These are phyloP conservation scores for Microbotryomycetes sp. DNA, from an alignment of 1,284 basidiomycete species.

Conservation along the genomic window DNA sequence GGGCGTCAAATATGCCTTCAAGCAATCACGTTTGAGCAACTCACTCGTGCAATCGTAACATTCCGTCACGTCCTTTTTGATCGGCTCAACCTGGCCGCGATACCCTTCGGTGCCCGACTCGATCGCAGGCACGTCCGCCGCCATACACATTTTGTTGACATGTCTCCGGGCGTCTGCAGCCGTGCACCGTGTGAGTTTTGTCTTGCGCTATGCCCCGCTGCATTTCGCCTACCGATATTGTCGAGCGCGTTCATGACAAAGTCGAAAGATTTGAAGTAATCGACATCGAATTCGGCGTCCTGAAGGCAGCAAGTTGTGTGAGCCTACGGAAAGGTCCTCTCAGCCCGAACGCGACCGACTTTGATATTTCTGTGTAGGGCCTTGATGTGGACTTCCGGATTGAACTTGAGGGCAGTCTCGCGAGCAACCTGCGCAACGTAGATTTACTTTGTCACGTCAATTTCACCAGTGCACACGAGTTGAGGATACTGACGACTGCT, in stretches of 20 bases:
- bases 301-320: not conserved
- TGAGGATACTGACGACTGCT: slow-evolving; percentile 54
- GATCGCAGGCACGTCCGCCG: slow-evolving; percentile 79
- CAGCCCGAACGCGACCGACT: too few relatives aligned
- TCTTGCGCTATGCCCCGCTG: not conserved
- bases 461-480: too few relatives aligned
- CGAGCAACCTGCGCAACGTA: slow-evolving; percentile 63
- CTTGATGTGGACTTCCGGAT: slow-evolving; percentile 77
- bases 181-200: not conserved
- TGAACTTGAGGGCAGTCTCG: slow-evolving; percentile 80
- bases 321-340: too few relatives aligned
- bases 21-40: slow-evolving; percentile 28
- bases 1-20: slow-evolving; percentile 30
- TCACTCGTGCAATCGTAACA: slow-evolving; percentile 70
- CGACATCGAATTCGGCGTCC: slow-evolving; percentile 78
- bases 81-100: slow-evolving; percentile 59
- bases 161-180: slow-evolving; percentile 70
- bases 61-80: slow-evolving; percentile 66
- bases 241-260: slow-evolving; percentile 94
- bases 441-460: too few relatives aligned
- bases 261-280: slow-evolving; percentile 84
- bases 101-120: slow-evolving; percentile 97
- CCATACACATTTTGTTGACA: slow-evolving; percentile 96
- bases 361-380: slow-evolving; percentile 96
- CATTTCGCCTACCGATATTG: slow-evolving; percentile 61